Evolutionary conservation across 805 yeast species (phyloP), one percentile per base, ranked within the genome.

Genomic region (Saturnispora besseyi): DNA sequence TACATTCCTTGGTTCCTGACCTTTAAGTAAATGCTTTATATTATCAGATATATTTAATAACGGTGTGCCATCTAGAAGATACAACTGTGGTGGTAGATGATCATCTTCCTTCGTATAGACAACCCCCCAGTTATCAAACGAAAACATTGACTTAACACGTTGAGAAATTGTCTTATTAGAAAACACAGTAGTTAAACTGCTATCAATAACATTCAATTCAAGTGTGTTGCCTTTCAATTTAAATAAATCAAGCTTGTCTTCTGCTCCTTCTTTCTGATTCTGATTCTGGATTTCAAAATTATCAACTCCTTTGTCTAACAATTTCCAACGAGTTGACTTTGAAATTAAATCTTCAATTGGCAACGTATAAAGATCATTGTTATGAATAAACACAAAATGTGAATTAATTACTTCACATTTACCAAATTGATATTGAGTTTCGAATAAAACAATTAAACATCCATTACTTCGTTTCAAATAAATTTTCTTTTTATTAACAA

Each of bases 311-410:
- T 24, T 32, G 29, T 40, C 41, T 31, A 47, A 34, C 15, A 47
- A 21, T 28, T 41, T 47, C 50, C 50, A 47, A 40, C 34, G 42
- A 6, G 45, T 47, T 15, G 50, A 47, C 41, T 47, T 47, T 11
- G 7, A 11, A 15, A 47, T 8, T 5, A 47, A n/a, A 30, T 47
- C 45, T 13, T 41, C 41, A 12, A 47, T n/a, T 33, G 29, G 11
- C 15, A 47, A 24, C 11, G 43, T 21, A 29, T 34, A 48, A 5
- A 48, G 31, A 15, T 34, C 42, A n/a, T 22, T 18, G 10, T 42
- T 34, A 24, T 48, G 46, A 21, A 42, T 12, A 41, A 48, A 48
- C 21, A 48, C 41, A 10, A 48, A 37, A 29, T 48, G 15, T 13
- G 26, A 41, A 9, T 42, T 34, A n/a, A 48, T 11, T 12, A 34